A percentile compares a stretch with the other conserved stretches of the same genome.
These are phyloP conservation scores for Ganoderma leucocontextum DNA, from an alignment of 1,284 basidiomycete species.

Conservation along the genomic window DNA sequence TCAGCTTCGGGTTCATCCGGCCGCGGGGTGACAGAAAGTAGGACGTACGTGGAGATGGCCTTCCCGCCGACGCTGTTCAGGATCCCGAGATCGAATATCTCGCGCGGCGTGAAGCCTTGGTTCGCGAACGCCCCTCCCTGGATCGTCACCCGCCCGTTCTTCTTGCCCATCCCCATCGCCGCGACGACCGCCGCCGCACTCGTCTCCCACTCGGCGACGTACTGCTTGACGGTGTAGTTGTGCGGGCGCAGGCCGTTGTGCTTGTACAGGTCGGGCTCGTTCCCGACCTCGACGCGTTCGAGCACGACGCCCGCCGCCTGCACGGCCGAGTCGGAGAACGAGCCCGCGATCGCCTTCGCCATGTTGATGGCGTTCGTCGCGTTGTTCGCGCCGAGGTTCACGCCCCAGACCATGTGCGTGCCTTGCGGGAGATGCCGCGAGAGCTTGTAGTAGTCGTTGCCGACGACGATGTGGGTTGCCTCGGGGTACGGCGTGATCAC, in stretches of 20 bases:
- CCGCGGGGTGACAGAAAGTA: not conserved
- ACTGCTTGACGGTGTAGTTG: conserved; percentile 57
- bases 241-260: conserved; percentile 55
- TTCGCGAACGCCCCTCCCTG: conserved; percentile 63
- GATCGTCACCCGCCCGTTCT: conserved; percentile 50
- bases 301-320: conserved; percentile 49
- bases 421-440: conserved; percentile 61
- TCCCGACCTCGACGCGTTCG: conserved; percentile 42
- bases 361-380: conserved; percentile 65
- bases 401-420: conserved; percentile 70
- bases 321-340: conserved; percentile 56
- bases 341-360: conserved; percentile 59
- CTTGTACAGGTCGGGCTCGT: conserved; percentile 69
- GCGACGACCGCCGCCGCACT: conserved; percentile 40
- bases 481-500: conserved; percentile 67
- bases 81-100: conserved; percentile 48
- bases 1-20: conserved; percentile 3
- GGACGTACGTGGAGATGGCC: conserved; percentile 44
- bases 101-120: conserved; percentile 66
- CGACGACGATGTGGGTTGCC: conserved; percentile 61
- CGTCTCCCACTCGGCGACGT: conserved; percentile 59
- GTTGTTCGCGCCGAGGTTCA: conserved; percentile 67
- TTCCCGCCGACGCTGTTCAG: conserved; percentile 44
- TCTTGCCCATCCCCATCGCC: conserved; percentile 38
- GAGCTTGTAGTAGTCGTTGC: conserved; percentile 62